Evolutionary conservation across 108 stramenopile species (phyloP), one percentile per base, ranked within the genome.

Genomic region (Pseudonitzschia pungens): DNA sequence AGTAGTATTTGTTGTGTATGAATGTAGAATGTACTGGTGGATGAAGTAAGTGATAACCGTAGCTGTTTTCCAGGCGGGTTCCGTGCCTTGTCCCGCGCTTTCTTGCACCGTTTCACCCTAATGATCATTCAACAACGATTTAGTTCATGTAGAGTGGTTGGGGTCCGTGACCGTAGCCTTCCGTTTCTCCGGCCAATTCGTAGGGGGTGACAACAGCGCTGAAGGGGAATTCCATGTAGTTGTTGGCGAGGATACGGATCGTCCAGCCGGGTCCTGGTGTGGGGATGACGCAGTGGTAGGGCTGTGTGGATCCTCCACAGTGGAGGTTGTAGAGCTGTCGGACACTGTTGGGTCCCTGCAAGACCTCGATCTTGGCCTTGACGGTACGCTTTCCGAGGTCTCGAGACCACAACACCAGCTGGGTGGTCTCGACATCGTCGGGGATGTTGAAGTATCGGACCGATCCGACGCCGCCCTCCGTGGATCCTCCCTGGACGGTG

Each of bases 341-440:
- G 70, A 81, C 82, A 73, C 82, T 82, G 77, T 89, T 89, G 21
- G 88, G 88, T 40, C 88, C 88, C 71, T 83, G 83, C 32, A 84
- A 65, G 53, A 89, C 75, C 70, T 86, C 88, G 55, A 89, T 83
- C 58, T 78, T 72, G 51, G 83, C 81, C 65, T 89, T 89, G 73
- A 89, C 83, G 33, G 87, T 86, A 69, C 87, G 87, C 74, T 87
- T 89, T 28, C 91, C 88, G 63, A 81, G 72, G 65, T 87, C 79
- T 27, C 75, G 74, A 16, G 72, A 67, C 88, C 86, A 89, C 12
- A 83, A 69, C 31, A 92, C 58, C 43, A 92, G 42, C 67, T 89
- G 88, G 22, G 89, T 83, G 69, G 74, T 78, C 55, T 92, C 78
- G 33, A 84, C 83, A 44, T 87, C 73, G 56, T 85, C 78, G 3